phyloP scores from a whole-genome alignment of 208 protist genomes.

The Lotmaria passim region DNA sequence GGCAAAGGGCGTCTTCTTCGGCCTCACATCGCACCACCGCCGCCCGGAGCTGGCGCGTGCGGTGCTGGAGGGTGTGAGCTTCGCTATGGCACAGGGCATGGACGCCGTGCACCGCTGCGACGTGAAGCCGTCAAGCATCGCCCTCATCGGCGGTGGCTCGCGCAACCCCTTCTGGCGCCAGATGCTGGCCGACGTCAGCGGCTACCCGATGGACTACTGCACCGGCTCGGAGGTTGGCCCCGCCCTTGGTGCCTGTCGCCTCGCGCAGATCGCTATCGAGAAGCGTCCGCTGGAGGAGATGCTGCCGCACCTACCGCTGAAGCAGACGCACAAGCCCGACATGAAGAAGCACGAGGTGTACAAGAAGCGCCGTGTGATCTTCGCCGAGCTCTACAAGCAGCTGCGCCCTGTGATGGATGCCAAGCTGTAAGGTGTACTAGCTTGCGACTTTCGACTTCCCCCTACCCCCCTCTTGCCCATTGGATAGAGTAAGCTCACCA shows the following conservation, averaged over 20 bases:
- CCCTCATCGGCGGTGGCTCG: constrained; percentile 71
- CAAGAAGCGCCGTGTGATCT: constrained; percentile 55
- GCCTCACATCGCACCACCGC: constrained; percentile 67
- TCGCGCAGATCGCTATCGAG: constrained; percentile 75
- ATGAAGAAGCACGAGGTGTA: constrained; percentile 59
- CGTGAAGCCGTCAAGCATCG: constrained; percentile 59
- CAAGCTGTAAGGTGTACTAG: constrained; percentile 43
- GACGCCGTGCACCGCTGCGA: constrained; percentile 77
- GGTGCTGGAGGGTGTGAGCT: constrained; percentile 78
- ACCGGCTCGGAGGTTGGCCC: constrained; percentile 69
- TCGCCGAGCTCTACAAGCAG: constrained; percentile 61
- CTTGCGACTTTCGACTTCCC: no score
- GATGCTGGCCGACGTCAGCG: constrained; percentile 77
- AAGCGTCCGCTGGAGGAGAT: constrained; percentile 56
- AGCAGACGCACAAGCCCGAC: constrained; percentile 66
- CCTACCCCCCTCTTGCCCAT: no score
- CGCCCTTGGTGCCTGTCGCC: constrained; percentile 63
- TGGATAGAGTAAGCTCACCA: no score
- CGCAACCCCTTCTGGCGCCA: constrained; percentile 78
- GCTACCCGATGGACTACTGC: constrained; percentile 68
- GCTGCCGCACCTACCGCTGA: constrained; percentile 54
- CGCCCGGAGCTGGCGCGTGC: constrained; percentile 62
- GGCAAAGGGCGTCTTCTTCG: constrained; percentile 82
- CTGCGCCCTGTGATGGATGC: constrained; percentile 63
- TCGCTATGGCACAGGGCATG: constrained; percentile 77